phyloP scores from a whole-genome alignment of 164 flowering plant genomes.

The Macadamia tetraphylla region DNA sequence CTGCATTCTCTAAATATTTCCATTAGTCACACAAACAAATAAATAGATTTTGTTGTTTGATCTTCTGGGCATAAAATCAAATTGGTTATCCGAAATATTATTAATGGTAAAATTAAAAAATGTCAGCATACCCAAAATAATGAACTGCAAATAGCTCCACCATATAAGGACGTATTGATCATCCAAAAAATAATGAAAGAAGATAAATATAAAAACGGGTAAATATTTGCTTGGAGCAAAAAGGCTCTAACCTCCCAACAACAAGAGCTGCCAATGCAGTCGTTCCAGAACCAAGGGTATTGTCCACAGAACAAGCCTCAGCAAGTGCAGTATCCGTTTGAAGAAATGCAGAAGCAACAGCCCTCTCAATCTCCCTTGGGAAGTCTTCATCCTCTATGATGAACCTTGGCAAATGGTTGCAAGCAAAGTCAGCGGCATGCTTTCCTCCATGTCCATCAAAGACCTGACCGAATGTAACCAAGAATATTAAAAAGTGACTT shows the following conservation, averaged over 20 bases:
- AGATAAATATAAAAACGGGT: too few species aligned
- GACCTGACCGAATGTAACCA: conserved; percentile 36
- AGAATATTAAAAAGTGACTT: not conserved
- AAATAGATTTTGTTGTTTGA: too few species aligned
- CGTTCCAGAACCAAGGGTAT: conserved; percentile 88
- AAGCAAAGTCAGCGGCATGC: conserved; percentile 93
- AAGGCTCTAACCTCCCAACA: conserved; percentile 60
- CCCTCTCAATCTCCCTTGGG: conserved; percentile 71
- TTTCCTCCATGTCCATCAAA: conserved; percentile 99
- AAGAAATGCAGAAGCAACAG: conserved; percentile 70
- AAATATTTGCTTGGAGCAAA: not conserved
- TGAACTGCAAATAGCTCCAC: too few species aligned
- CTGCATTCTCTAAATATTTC: too few species aligned
- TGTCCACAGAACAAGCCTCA: conserved; percentile 69
- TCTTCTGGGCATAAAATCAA: too few species aligned
- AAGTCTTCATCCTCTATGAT: conserved; percentile 72
- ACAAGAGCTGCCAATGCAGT: conserved; percentile 92
- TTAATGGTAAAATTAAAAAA: too few species aligned
- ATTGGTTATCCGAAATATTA: too few species aligned
- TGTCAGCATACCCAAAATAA: too few species aligned
- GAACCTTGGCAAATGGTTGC: conserved; percentile 67
- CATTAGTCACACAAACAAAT: too few species aligned
- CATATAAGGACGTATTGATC: too few species aligned
- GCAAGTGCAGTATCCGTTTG: conserved; percentile 89
- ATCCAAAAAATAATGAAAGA: too few species aligned